Evolutionary conservation across 345 rosid genomes (phyloP).

Genomic region (Eutrema yunnanense): DNA sequence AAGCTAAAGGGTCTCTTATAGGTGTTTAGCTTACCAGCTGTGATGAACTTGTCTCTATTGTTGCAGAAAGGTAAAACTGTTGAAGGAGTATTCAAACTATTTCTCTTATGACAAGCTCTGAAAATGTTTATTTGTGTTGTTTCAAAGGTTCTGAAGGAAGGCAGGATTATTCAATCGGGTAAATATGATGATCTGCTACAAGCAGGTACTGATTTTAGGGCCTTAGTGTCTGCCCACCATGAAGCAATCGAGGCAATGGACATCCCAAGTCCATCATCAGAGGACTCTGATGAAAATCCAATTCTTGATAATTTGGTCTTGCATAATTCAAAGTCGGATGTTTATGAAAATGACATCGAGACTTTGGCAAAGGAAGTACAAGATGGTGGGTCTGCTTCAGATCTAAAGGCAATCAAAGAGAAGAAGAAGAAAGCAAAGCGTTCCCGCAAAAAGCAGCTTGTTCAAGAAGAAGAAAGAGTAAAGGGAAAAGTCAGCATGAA

Average conservation of each 20-base stretch:
- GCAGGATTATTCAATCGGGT: slow-evolving; percentile 88
- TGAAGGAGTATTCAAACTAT: slow-evolving; percentile 23
- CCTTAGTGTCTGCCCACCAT: slow-evolving; percentile 93
- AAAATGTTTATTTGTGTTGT: background rate
- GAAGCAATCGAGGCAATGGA: slow-evolving; percentile 99
- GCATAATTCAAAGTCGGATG: slow-evolving; percentile 47
- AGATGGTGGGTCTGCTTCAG: slow-evolving; percentile 73
- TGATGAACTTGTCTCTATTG: slow-evolving; percentile 34
- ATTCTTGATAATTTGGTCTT: slow-evolving; percentile 32
- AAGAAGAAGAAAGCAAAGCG: slow-evolving; percentile 87
- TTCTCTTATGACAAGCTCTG: slow-evolving; percentile 13
- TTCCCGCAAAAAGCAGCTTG: slow-evolving; percentile 86
- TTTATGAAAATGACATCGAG: slow-evolving; percentile 50
- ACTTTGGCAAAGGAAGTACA: slow-evolving; percentile 82
- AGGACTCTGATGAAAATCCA: slow-evolving; percentile 76
- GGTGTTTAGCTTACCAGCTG: slow-evolving; percentile 34
- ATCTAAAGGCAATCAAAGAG: slow-evolving; percentile 59
- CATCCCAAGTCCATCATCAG: slow-evolving; percentile 75
- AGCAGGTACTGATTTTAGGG: slow-evolving; percentile 92
- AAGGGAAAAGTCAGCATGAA: slow-evolving; percentile 96
- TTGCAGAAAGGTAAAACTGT: slow-evolving; percentile 32
- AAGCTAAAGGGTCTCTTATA: slow-evolving; percentile 30
- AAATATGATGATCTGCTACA: slow-evolving; percentile 94
- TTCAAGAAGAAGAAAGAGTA: slow-evolving; percentile 98
- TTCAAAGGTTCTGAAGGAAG: slow-evolving; percentile 92